Evolutionary conservation across 345 rosid genomes (phyloP).

Genomic region (Chamaenerion angustifolium): DNA sequence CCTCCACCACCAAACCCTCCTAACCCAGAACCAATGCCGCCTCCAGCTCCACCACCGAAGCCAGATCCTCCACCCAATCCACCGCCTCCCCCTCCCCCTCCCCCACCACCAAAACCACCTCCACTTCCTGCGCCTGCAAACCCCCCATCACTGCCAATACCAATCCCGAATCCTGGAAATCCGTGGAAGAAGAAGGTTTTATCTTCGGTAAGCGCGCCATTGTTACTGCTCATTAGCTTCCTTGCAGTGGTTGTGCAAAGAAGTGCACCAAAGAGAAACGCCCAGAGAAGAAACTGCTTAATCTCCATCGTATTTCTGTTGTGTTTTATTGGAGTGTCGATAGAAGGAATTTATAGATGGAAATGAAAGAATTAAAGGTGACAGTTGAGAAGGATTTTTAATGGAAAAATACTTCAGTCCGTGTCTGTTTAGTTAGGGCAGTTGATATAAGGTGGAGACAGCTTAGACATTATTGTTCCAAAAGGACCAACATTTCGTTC

Average conservation of each 20-base stretch:
- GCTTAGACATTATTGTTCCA: too few species aligned
- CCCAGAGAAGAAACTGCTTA: neutral
- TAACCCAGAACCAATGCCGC: neutral
- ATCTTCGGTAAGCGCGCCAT: conserved; percentile 2
- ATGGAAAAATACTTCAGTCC: neutral
- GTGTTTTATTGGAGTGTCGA: too few species aligned
- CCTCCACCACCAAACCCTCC: neutral
- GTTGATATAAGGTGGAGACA: too few species aligned
- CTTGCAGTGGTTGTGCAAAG: conserved; percentile 25
- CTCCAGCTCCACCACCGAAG: neutral
- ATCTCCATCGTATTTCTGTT: neutral
- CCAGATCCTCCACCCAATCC: conserved; percentile 5
- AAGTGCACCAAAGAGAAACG: conserved; percentile 12
- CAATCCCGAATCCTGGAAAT: conserved; percentile 2
- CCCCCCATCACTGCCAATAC: conserved; percentile 3
- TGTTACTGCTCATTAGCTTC: conserved; percentile 27
- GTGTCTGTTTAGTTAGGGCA: too few species aligned
- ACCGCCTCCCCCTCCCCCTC: conserved; percentile 6
- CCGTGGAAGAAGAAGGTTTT: conserved; percentile 13
- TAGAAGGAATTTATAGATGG: conserved; percentile 5
- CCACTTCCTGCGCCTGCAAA: conserved; percentile 8
- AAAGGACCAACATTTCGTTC: too few species aligned
- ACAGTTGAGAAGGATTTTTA: conserved; percentile 9
- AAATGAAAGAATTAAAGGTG: conserved; percentile 1
- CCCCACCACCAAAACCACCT: conserved; percentile 9